These are phyloP conservation scores for Biscutella laevigata DNA, from an alignment of 441 rosid species.

Conservation along the genomic window DNA sequence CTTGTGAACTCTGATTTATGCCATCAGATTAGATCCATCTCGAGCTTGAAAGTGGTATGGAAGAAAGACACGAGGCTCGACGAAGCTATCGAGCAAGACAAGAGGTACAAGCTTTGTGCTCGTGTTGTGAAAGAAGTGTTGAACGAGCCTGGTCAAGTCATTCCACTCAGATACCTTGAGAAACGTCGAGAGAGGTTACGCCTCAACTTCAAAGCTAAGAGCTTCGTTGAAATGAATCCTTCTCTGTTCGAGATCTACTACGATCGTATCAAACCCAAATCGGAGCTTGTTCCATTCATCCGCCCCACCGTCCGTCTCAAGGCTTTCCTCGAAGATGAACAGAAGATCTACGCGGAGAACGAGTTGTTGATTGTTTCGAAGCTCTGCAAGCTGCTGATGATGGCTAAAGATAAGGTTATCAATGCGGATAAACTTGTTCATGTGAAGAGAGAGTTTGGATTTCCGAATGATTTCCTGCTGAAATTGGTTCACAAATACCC, in stretches of 20 bases:
- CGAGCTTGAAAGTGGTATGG: conserved; percentile 76
- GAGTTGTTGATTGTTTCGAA: conserved; percentile 52
- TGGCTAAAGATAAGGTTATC: conserved; percentile 54
- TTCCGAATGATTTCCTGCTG: conserved; percentile 62
- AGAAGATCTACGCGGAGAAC: conserved; percentile 35
- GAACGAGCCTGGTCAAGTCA: conserved; percentile 66
- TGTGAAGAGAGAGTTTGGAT: conserved; percentile 76
- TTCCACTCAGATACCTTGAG: conserved; percentile 62
- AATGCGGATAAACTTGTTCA: conserved; percentile 59
- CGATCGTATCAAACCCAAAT: conserved; percentile 58
- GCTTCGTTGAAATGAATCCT: conserved; percentile 48
- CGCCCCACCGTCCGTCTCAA: conserved; percentile 46
- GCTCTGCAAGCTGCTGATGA: conserved; percentile 75
- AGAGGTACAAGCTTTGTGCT: conserved; percentile 47
- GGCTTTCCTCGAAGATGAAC: conserved; percentile 55
- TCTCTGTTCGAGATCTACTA: conserved; percentile 45
- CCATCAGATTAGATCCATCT: conserved; percentile 29
- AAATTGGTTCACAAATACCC: conserved; percentile 52
- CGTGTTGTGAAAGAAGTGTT: conserved; percentile 65
- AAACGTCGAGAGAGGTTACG: conserved; percentile 72
- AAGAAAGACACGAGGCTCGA: conserved; percentile 58
- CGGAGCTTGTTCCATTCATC: conserved; percentile 45
- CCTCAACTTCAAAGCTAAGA: conserved; percentile 34
- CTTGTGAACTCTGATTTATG: background rate
- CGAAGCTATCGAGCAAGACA: conserved; percentile 58